Percentiles rank a stretch among this genome's conserved stretches.
These are phyloP conservation scores for Solanum pinnatisectum DNA, from an alignment of 257 asterid genomes.

Conservation along the genomic window DNA sequence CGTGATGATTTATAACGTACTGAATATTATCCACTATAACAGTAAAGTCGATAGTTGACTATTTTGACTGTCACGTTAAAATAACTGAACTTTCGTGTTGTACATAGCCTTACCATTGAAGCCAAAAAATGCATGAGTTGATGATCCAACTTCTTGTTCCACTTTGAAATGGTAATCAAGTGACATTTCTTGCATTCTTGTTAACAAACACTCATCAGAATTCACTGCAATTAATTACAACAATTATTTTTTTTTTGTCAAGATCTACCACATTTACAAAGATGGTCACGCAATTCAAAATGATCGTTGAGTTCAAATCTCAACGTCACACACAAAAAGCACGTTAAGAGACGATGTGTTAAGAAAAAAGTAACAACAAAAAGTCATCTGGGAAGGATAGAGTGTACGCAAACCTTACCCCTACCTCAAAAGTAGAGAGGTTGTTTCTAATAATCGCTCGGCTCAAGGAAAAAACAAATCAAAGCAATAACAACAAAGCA, in stretches of 20 bases:
- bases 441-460: neutral
- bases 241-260: neutral
- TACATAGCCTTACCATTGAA: constrained; percentile 35
- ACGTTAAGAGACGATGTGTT: neutral
- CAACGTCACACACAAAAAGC: neutral
- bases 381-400: too few relatives aligned
- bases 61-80: neutral
- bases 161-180: constrained; percentile 56
- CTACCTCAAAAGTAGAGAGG: neutral
- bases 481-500: neutral
- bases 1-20: neutral
- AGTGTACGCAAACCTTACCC: neutral
- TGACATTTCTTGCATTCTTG: constrained; percentile 68
- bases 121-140: constrained; percentile 49
- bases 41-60: neutral
- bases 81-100: neutral
- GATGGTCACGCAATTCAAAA: neutral
- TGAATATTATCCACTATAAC: neutral
- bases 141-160: constrained; percentile 71
- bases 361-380: neutral
- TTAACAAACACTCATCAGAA: constrained; percentile 64
- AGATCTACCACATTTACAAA: neutral
- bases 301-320: neutral
- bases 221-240: constrained; percentile 24
- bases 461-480: neutral